Evolutionary conservation across 2,329 filamentous ascomycete species (phyloP).

Genomic region (Diaporthe longicolla): DNA sequence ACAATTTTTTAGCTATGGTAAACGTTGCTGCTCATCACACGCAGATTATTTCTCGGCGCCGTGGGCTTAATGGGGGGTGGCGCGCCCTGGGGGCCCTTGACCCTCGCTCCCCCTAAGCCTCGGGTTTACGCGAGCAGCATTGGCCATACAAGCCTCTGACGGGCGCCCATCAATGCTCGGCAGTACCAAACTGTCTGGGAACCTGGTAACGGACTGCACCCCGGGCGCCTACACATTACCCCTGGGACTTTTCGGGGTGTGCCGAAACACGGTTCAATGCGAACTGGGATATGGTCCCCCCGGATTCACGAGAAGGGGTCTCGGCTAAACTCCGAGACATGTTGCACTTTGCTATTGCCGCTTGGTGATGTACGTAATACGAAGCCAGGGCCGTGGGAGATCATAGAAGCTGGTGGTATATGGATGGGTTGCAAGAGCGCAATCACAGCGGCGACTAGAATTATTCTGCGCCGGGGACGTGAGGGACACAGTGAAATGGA

Average conservation of each 20-base stretch:
- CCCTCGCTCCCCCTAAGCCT: too few relatives aligned
- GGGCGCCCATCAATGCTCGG: conserved; percentile 24
- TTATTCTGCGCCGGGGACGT: not conserved
- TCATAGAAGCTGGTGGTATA: not conserved
- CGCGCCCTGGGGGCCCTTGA: too few relatives aligned
- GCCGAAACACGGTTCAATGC: conserved; percentile 25
- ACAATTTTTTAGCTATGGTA: not conserved
- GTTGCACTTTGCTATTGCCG: not conserved
- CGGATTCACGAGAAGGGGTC: not conserved
- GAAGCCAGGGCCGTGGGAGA: not conserved
- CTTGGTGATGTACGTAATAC: not conserved
- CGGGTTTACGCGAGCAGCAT: too few relatives aligned
- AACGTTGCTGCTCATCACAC: conserved; percentile 23
- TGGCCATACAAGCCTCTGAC: conserved; percentile 8
- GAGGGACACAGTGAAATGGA: too few relatives aligned
- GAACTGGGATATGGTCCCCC: not conserved
- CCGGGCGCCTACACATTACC: not conserved
- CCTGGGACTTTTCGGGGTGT: not conserved
- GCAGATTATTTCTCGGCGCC: not conserved
- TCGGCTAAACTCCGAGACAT: conserved; percentile 23
- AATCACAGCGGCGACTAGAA: not conserved
- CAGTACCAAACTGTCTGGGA: conserved; percentile 3
- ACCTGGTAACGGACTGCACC: too few relatives aligned
- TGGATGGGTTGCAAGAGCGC: not conserved
- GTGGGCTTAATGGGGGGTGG: not conserved